A percentile compares a stretch with the other conserved stretches of the same genome.
Conservation (phyloP, 306 rosid species). For the Quillaja saponaria region DNA sequence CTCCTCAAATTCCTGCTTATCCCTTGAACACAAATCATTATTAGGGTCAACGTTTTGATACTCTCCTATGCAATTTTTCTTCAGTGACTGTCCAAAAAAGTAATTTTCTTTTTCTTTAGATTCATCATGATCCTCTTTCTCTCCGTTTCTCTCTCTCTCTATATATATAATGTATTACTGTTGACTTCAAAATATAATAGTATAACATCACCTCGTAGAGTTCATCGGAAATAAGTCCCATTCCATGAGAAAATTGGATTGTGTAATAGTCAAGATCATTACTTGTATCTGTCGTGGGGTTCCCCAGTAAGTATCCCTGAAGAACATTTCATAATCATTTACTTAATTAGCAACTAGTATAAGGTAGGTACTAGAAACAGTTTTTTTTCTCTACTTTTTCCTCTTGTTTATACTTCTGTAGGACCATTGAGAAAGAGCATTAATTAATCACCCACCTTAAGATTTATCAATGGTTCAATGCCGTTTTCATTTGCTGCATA, state of each 20-base stretch:
- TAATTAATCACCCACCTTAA: conserved; percentile 28
- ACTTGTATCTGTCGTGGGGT: conserved; percentile 19
- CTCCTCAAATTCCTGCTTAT: conserved; percentile 8
- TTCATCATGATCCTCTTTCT: neutral
- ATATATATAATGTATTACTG: neutral
- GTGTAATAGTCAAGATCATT: neutral
- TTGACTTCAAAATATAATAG: neutral
- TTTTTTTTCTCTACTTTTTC: neutral
- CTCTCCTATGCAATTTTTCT: conserved; percentile 38
- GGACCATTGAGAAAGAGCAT: neutral
- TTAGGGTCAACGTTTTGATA: conserved; percentile 18
- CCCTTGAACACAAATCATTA: conserved; percentile 28
- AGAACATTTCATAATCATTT: neutral
- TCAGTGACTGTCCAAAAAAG: conserved; percentile 32
- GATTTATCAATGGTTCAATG: conserved; percentile 32
- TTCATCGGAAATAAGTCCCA: conserved; percentile 51
- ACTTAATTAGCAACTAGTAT: neutral
- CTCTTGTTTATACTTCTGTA: too few species aligned
- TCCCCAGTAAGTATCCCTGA: conserved; percentile 51
- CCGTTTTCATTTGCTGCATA: conserved; percentile 41
- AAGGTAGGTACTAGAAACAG: too few species aligned
- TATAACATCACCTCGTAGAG: conserved; percentile 32
- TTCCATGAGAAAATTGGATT: conserved; percentile 34
- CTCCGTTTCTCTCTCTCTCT: too few species aligned
- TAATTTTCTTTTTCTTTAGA: neutral